Evolutionary conservation across 2,329 filamentous ascomycete genomes (phyloP).

Genomic region (Pseudogymnoascus sp.): DNA sequence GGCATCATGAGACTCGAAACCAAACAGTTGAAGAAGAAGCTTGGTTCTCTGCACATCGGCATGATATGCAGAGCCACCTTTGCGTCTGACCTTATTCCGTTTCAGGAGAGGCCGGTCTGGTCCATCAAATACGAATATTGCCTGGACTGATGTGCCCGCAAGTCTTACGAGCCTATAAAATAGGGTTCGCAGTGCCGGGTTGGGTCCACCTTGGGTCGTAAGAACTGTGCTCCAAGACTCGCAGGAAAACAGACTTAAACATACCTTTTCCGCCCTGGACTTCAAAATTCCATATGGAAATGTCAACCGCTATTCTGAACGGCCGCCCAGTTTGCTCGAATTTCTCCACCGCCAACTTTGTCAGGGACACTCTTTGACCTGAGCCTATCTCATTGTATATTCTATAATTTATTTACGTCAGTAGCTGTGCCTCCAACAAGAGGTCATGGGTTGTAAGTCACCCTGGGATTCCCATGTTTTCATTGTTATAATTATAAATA

Average conservation of each 20-base stretch:
- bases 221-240: background rate
- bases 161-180: slow-evolving; percentile 85
- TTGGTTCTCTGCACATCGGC: slow-evolving; percentile 58
- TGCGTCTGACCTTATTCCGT: slow-evolving; percentile 65
- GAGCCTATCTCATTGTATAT: slow-evolving; percentile 85
- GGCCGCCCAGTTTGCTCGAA: slow-evolving; percentile 63
- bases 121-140: slow-evolving; percentile 86
- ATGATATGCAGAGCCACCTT: slow-evolving; percentile 58
- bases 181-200: slow-evolving; percentile 82
- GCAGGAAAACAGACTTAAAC: slow-evolving; percentile 10
- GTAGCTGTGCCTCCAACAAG: slow-evolving; percentile 14
- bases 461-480: slow-evolving; percentile 59
- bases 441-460: slow-evolving; percentile 25
- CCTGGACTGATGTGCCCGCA: slow-evolving; percentile 68
- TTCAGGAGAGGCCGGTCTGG: slow-evolving; percentile 81
- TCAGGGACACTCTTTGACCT: slow-evolving; percentile 69
- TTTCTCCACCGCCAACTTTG: slow-evolving; percentile 72
- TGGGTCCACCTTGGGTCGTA: slow-evolving; percentile 57
- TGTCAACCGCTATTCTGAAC: slow-evolving; percentile 81
- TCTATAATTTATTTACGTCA: slow-evolving; percentile 37
- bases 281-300: slow-evolving; percentile 97
- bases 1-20: slow-evolving; percentile 74
- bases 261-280: slow-evolving; percentile 69
- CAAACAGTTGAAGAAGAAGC: slow-evolving; percentile 74
- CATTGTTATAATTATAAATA: slow-evolving; percentile 11